Evolutionary conservation across 2,329 filamentous ascomycete species (phyloP), one percentile per base, ranked within the genome.

Genomic region (Madurella mycetomatis): DNA sequence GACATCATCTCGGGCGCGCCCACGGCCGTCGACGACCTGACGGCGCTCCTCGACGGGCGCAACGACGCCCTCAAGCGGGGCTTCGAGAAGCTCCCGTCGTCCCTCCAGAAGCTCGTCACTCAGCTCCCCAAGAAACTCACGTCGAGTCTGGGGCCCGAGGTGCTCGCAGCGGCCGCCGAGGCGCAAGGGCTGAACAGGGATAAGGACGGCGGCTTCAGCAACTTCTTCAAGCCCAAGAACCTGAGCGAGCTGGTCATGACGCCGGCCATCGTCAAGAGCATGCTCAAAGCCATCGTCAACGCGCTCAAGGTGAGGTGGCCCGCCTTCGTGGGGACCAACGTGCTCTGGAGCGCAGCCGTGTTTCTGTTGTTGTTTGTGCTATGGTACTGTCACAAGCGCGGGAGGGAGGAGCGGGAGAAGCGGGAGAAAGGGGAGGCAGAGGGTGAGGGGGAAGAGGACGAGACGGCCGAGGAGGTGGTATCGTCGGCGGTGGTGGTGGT

Each of bases 331-430:
- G 92, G 92, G 12, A 92, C 92, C 51, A 97, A 95, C 70, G 85
- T 96, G 16, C 77, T 97, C 15, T 90, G 95, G 84, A 94, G 89
- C 59, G 76, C 97, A 60, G 91, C 90, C 0, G 75, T 97, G 1
- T 95, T 95, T 66, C 77, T 97, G 51, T 79, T 97, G 15, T 81
- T 99, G 53, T 94, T 96, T 67, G 90, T 95, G 43, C 85, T 97
- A 64, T 99, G 92, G 92, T 99, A 97, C 73, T 97, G 92, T 73
- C 87, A 97, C 73, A 97, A 97, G 76, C 88, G 94, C 51, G 94
- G 94, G 40, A 84, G 84, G 43, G 92, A 99, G 73, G 85, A 85
- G 7, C 83, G 94, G 48, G 81, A 97, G 66, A 82, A 64, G 43
- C 61, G 70, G 48, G 79, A 83, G 65, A 73, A 72, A 49, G 62